These are phyloP conservation scores for Exophiala sp. DNA, from an alignment of 2,329 filamentous ascomycete species.

Conservation along the genomic window DNA sequence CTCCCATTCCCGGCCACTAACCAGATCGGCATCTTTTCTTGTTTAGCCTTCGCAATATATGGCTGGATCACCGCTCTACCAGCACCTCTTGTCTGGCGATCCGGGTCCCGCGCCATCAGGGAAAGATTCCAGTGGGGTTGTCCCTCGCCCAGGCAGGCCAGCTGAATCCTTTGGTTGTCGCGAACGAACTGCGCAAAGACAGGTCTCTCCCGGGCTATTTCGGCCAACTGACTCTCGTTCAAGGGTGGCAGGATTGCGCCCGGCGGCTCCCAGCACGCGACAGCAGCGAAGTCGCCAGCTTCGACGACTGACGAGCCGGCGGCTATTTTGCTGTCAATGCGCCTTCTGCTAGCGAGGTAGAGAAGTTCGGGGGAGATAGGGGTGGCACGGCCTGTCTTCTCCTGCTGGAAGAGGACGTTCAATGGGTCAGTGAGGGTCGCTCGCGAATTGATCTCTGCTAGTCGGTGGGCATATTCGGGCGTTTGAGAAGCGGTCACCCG, in stretches of 20 bases:
- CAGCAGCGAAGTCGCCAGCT: slow-evolving; percentile 19
- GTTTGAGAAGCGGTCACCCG: slow-evolving; percentile 12
- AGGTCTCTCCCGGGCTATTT: slow-evolving; percentile 8
- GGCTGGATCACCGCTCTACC: slow-evolving; percentile 26
- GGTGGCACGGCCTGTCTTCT: slow-evolving; percentile 10
- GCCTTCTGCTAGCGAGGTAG: slow-evolving; percentile 6
- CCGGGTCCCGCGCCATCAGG: slow-evolving; percentile 23
- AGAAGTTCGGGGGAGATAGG: slow-evolving; percentile 8
- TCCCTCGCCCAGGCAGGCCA: background rate
- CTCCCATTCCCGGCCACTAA: slow-evolving; percentile 19
- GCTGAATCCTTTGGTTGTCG: slow-evolving; percentile 5
- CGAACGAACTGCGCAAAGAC: slow-evolving; percentile 15
- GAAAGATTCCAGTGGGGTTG: slow-evolving; percentile 16
- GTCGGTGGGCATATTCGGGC: slow-evolving; percentile 15
- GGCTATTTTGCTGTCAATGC: slow-evolving; percentile 16
- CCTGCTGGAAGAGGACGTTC: slow-evolving; percentile 20
- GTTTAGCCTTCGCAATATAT: slow-evolving; percentile 15
- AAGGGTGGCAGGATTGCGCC: slow-evolving; percentile 1
- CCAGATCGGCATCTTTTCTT: slow-evolving; percentile 22
- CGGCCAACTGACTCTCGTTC: slow-evolving; percentile 6
- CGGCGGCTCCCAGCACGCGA: slow-evolving; percentile 25
- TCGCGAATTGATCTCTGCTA: slow-evolving; percentile 18
- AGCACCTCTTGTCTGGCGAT: slow-evolving; percentile 19
- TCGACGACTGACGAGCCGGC: slow-evolving; percentile 16
- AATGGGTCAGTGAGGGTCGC: slow-evolving; percentile 14